A percentile compares a stretch with the other conserved stretches of the same genome.
phyloP scores from a whole-genome alignment of 2,329 filamentous ascomycete genomes.

The Talaromyces rugulosus region DNA sequence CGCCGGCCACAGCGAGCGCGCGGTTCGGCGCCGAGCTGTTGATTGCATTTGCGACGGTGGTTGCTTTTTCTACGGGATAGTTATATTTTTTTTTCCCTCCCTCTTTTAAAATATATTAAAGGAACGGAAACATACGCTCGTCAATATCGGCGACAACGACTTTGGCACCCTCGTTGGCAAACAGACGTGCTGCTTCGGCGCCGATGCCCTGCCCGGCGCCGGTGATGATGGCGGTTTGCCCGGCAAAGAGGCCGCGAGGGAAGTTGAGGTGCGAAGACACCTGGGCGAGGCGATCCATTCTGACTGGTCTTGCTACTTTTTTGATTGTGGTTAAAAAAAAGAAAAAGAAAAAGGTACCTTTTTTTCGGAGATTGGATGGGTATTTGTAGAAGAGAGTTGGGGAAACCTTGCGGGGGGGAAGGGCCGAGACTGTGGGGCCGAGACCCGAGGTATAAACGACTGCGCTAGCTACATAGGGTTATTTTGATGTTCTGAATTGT shows the following conservation, averaged over 20 bases:
- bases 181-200: constrained; percentile 74
- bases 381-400: neutral
- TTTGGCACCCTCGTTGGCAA: constrained; percentile 83
- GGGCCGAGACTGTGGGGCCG: neutral
- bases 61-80: constrained; percentile 59
- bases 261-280: constrained; percentile 77
- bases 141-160: constrained; percentile 84
- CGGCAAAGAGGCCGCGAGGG: constrained; percentile 71
- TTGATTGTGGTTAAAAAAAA: neutral
- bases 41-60: constrained; percentile 65
- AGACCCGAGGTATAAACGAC: neutral
- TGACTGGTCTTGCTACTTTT: constrained; percentile 16
- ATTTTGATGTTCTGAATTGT: neutral
- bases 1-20: constrained; percentile 70
- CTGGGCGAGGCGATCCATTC: constrained; percentile 60
- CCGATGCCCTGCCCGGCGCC: constrained; percentile 84
- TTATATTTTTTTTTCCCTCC: neutral
- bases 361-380: too few species aligned
- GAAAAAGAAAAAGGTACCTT: too few species aligned
- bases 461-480: neutral
- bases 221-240: constrained; percentile 83
- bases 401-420: neutral
- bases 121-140: constrained; percentile 46
- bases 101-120: neutral
- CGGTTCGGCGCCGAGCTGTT: constrained; percentile 58